Base-by-base conservation (phyloP, 805 yeast species). In the Saccharomycopsis lassenensis region DNA sequence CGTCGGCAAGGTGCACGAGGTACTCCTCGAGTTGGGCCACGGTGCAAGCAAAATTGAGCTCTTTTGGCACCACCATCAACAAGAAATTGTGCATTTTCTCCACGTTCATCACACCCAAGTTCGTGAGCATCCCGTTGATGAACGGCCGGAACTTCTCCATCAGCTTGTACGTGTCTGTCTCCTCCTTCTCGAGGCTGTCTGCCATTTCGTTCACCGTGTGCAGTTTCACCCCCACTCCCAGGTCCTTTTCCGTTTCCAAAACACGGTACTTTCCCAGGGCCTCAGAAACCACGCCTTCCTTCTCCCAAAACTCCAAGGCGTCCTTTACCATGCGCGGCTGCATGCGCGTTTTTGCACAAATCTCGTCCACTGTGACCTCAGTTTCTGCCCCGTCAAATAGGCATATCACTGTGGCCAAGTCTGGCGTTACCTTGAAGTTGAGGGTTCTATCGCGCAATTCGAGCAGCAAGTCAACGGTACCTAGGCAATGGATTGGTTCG, bases 331-430 rank as follows among this genome's bases (percentile, higher is more conserved):
- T 33, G 11, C 60, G 58, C 3, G 58, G 52, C 1, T 62, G 54
- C 65, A 79, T 64, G 2, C 59, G 56, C 12, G 77, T 53, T 10
- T 48, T 42, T 30, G 46, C 44, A 14, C 49, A 40, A 3, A 74
- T 51, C 3, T 58, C 52, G 5, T 49, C 55, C 3, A 63, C 39
- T 0, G 67, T 45, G 3, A 64, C 33, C 4, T 56, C 22, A 2
- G 28, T 11, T 22, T 65, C 54, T 45, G 77, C 24, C 1, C 31
- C 18, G 2, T 31, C 15, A 46, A 79, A 78, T 7, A 63, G 53
- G 15, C 60, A 52, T 6, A 82, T 67, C 3, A 83, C 69, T 0
- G 78, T 59, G 1, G 91, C 93, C 44, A 74, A 74, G 26, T 73
- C 80, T 0, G 94, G 79, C 1, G 78, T 53, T 0, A 80, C 94